Percentiles rank a stretch among this genome's conserved stretches.
phyloP scores from a whole-genome alignment of 1,284 basidiomycete genomes.

The Trichosporon sp. region DNA sequence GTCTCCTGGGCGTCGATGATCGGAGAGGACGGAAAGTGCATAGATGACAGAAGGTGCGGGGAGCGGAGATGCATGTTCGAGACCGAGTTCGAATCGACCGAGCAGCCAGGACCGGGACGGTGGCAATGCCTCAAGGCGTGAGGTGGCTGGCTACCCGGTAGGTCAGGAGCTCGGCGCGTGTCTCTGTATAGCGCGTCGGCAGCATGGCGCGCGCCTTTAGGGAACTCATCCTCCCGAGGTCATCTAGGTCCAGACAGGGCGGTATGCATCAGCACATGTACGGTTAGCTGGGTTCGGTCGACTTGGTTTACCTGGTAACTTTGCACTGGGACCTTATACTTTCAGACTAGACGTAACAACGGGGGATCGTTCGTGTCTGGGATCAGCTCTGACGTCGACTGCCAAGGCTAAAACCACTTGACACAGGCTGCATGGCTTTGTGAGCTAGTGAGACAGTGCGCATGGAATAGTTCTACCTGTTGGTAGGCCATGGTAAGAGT shows the following conservation, averaged over 20 bases:
- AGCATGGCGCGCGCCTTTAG: neutral
- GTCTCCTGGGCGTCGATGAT: slow-evolving; percentile 32
- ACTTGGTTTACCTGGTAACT: neutral
- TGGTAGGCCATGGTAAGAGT: no score
- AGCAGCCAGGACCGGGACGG: neutral
- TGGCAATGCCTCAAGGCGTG: neutral
- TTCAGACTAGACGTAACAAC: neutral
- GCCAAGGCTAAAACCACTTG: no score
- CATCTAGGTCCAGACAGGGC: neutral
- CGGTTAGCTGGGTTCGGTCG: neutral
- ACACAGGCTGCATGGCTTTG: no score
- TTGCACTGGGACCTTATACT: neutral
- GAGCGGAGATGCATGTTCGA: neutral
- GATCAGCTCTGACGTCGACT: no score
- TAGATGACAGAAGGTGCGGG: neutral
- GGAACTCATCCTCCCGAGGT: no score
- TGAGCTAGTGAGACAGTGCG: no score
- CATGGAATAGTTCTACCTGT: no score
- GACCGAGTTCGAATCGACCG: neutral
- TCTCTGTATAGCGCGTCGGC: neutral
- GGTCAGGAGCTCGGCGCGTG: neutral
- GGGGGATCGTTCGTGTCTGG: no score
- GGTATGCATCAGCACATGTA: neutral
- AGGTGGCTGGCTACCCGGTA: neutral
- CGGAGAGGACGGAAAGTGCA: neutral